These are phyloP conservation scores for Spizellomyces sp. DNA, from an alignment of 192 early-diverging fungal species.

Conservation along the genomic window DNA sequence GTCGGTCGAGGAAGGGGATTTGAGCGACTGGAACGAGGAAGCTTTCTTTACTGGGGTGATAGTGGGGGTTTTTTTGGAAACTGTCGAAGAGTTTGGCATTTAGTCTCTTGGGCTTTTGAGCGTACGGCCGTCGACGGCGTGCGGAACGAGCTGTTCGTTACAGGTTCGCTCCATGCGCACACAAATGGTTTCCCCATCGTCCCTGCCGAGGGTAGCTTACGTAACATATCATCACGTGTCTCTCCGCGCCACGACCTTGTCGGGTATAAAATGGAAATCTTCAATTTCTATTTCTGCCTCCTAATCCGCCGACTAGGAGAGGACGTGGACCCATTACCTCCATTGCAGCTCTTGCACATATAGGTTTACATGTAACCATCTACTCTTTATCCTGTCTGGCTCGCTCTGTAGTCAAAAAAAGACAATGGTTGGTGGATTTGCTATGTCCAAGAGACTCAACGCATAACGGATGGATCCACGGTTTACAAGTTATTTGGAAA, in stretches of 20 bases:
- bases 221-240: not conserved
- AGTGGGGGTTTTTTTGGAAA: not conserved
- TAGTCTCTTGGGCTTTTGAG: not conserved
- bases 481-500: not conserved
- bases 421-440: not conserved
- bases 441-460: not conserved
- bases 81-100: not conserved
- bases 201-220: not conserved
- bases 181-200: not conserved
- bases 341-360: not conserved
- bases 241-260: not conserved
- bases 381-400: not conserved
- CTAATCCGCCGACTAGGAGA: not conserved
- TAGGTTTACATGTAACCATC: not conserved
- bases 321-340: not conserved
- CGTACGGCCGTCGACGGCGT: no score
- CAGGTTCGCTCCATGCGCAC: not conserved
- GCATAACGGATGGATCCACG: not conserved
- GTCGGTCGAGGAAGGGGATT: not conserved
- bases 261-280: not conserved
- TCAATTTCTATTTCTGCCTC: not conserved
- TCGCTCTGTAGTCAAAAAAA: not conserved
- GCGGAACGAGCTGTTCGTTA: not conserved
- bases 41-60: not conserved
- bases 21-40: not conserved